Conservation (phyloP, 2,329 filamentous ascomycete species). For the Ophiognomonia clavigignenti-juglandacearum region DNA sequence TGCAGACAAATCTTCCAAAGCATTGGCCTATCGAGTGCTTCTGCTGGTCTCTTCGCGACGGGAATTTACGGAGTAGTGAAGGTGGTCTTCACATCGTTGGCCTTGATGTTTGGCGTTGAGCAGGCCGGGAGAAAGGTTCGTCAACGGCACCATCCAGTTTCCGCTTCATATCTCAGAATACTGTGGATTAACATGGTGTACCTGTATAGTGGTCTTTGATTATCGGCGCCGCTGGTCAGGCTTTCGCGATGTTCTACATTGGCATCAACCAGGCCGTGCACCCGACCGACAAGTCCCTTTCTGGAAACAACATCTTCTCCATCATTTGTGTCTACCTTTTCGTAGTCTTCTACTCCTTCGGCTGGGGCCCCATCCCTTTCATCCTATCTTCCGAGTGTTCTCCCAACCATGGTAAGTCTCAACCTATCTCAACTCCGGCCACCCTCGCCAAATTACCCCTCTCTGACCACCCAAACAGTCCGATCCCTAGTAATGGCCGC, state of each 20-base stretch:
- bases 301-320: constrained; percentile 38
- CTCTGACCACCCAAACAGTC: constrained; percentile 4
- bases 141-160: constrained; percentile 23
- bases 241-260: constrained; percentile 37
- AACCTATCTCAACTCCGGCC: no score
- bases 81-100: constrained; percentile 37
- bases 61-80: constrained; percentile 72
- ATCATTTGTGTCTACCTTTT: constrained; percentile 43
- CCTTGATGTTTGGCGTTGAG: constrained; percentile 15
- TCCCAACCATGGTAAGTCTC: constrained; percentile 17
- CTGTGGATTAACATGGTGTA: no score
- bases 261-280: constrained; percentile 27
- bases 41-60: constrained; percentile 63
- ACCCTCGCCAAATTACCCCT: no score
- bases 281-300: constrained; percentile 24
- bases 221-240: constrained; percentile 33
- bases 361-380: constrained; percentile 24
- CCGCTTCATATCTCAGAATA: no score
- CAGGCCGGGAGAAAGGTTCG: constrained; percentile 15
- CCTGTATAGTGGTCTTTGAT: constrained; percentile 40
- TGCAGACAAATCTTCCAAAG: constrained; percentile 52
- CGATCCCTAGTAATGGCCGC: constrained; percentile 21
- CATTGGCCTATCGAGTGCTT: constrained; percentile 53
- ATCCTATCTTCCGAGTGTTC: constrained; percentile 22
- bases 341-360: constrained; percentile 29